Conservation (phyloP, 768 basidiomycete species). For the Xerocomellus intermedius region DNA sequence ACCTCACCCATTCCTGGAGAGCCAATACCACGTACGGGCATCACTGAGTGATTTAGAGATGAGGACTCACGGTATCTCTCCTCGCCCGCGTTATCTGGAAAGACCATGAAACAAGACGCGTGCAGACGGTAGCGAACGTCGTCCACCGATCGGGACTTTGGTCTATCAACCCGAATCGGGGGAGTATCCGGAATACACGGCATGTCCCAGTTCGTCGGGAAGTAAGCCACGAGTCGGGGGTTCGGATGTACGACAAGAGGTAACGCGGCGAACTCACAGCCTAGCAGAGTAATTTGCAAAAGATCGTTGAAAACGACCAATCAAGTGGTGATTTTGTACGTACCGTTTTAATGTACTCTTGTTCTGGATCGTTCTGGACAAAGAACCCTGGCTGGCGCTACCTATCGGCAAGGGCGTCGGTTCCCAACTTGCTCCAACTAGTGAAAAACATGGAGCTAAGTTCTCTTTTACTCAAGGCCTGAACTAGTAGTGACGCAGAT, state of each 20-base stretch:
- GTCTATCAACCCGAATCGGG: too few relatives aligned
- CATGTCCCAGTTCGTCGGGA: neutral
- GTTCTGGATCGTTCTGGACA: slow-evolving; percentile 7
- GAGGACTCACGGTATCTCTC: slow-evolving; percentile 46
- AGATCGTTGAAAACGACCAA: neutral
- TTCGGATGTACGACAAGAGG: too few relatives aligned
- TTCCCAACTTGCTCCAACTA: neutral
- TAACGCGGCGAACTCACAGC: slow-evolving; percentile 1
- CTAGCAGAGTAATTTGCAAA: neutral
- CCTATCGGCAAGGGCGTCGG: neutral
- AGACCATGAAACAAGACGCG: neutral
- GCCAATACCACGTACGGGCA: neutral
- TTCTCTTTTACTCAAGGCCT: neutral
- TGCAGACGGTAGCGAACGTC: slow-evolving; percentile 26
- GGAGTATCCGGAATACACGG: slow-evolving; percentile 31
- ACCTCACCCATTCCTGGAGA: slow-evolving; percentile 57
- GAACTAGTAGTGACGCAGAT: neutral
- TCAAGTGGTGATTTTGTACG: too few relatives aligned
- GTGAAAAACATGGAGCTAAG: neutral
- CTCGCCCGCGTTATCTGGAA: slow-evolving; percentile 61
- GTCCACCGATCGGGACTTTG: slow-evolving; percentile 48
- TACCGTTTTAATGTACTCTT: neutral
- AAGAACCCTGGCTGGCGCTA: slow-evolving; percentile 1
- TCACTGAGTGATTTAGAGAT: neutral
- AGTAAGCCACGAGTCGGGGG: too few relatives aligned